A percentile compares a stretch with the other conserved stretches of the same genome.
These are phyloP conservation scores for Euphorbia schlechtendalii DNA, from an alignment of 441 rosid species.

Conservation along the genomic window DNA sequence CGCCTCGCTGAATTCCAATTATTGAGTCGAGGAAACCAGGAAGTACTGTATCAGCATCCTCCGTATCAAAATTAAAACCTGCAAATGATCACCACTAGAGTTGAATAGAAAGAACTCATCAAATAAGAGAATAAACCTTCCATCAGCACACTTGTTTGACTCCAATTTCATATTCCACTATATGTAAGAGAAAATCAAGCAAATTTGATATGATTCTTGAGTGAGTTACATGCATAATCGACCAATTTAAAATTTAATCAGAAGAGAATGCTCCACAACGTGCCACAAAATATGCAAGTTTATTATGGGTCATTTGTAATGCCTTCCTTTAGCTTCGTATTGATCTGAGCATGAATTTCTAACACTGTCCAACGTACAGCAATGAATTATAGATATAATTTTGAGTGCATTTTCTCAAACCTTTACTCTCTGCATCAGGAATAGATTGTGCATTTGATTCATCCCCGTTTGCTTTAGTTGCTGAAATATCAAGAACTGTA, in stretches of 20 bases:
- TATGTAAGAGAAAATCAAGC: not conserved
- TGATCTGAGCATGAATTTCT: not conserved
- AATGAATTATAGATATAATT: not conserved
- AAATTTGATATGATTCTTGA: not conserved
- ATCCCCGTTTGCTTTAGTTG: conserved; percentile 53
- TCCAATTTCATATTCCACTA: not conserved
- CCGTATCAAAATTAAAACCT: conserved; percentile 91
- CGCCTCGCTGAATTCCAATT: conserved; percentile 58
- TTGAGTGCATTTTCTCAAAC: conserved; percentile 33
- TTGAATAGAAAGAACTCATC: conserved; percentile 5
- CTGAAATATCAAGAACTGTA: conserved; percentile 75
- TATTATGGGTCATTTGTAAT: not conserved
- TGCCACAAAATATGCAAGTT: not conserved
- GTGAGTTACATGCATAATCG: not conserved
- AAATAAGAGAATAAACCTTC: not conserved
- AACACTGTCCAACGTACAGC: conserved; percentile 9
- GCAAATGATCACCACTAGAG: conserved; percentile 18
- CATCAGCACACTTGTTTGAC: not conserved
- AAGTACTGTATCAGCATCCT: conserved; percentile 67
- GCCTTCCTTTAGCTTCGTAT: not conserved
- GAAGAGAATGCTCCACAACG: not conserved
- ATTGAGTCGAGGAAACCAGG: conserved; percentile 79
- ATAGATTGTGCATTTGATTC: conserved; percentile 51
- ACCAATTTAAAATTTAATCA: not conserved
- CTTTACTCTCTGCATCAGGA: conserved; percentile 90